phyloP scores from a whole-genome alignment of 1,139 yeast species.

The Zygosaccharomyces sapae region DNA sequence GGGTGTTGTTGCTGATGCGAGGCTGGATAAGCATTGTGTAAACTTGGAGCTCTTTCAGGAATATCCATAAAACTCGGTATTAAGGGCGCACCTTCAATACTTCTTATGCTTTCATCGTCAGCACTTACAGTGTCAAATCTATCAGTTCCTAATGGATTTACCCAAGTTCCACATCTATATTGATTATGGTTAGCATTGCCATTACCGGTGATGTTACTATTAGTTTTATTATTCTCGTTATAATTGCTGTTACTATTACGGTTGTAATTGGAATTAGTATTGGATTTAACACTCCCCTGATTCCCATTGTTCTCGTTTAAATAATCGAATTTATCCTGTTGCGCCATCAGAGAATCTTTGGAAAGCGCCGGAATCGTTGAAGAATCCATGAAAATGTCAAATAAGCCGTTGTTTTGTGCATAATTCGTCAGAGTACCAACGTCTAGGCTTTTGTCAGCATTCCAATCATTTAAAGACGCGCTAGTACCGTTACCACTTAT shows the following conservation, averaged over 20 bases:
- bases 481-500: slow-evolving; percentile 28
- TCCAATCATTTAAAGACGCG: slow-evolving; percentile 21
- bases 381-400: slow-evolving; percentile 39
- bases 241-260: slow-evolving; percentile 3
- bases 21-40: slow-evolving; percentile 2
- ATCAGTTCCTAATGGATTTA: slow-evolving; percentile 12
- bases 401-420: slow-evolving; percentile 36
- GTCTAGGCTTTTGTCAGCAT: slow-evolving; percentile 11
- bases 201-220: slow-evolving; percentile 8
- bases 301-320: slow-evolving; percentile 5
- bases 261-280: no score
- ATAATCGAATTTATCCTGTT: slow-evolving; percentile 16
- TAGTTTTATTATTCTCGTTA: slow-evolving; percentile 4
- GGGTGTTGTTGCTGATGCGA: slow-evolving; percentile 3
- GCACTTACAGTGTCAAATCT: slow-evolving; percentile 15
- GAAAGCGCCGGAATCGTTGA: slow-evolving; percentile 25
- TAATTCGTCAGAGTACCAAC: neutral
- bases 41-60: slow-evolving; percentile 24
- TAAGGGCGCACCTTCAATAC: slow-evolving; percentile 39
- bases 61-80: slow-evolving; percentile 41
- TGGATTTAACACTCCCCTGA: neutral
- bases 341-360: slow-evolving; percentile 20
- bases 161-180: slow-evolving; percentile 2
- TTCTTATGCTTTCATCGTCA: slow-evolving; percentile 29
- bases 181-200: slow-evolving; percentile 4